Evolutionary conservation across 2,329 filamentous ascomycete species (phyloP).

Genomic region (Paraphoma chrysanthemicola): DNA sequence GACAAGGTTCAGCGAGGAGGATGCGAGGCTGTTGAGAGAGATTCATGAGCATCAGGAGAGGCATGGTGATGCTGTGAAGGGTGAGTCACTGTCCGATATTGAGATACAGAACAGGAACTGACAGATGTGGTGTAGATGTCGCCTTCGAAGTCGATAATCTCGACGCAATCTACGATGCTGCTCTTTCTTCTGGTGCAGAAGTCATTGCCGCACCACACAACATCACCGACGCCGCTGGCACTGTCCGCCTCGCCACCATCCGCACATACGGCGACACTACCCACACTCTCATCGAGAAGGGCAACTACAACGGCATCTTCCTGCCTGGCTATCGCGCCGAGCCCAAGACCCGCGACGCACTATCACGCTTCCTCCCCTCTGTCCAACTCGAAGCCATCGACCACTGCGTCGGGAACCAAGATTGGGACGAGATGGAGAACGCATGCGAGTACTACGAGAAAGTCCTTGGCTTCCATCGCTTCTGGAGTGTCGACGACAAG

Average conservation of each 20-base stretch:
- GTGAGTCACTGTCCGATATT: slow-evolving; percentile 22
- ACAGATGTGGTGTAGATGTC: slow-evolving; percentile 65
- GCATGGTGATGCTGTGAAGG: slow-evolving; percentile 91
- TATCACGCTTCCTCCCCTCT: slow-evolving; percentile 62
- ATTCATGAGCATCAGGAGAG: slow-evolving; percentile 84
- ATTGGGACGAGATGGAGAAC: slow-evolving; percentile 85
- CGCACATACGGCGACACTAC: slow-evolving; percentile 94
- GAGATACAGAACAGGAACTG: background rate
- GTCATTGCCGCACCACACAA: slow-evolving; percentile 68
- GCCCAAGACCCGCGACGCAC: slow-evolving; percentile 52
- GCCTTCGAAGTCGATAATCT: slow-evolving; percentile 94
- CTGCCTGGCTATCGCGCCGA: slow-evolving; percentile 79
- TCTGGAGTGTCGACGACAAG: slow-evolving; percentile 95
- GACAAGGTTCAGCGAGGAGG: slow-evolving; percentile 55
- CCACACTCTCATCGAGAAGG: slow-evolving; percentile 84
- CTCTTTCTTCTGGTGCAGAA: slow-evolving; percentile 69
- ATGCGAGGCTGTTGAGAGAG: slow-evolving; percentile 71
- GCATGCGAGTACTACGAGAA: slow-evolving; percentile 79
- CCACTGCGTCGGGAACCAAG: slow-evolving; percentile 97
- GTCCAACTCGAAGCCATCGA: slow-evolving; percentile 80
- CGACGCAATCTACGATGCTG: slow-evolving; percentile 76
- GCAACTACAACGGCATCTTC: slow-evolving; percentile 75
- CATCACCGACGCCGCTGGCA: slow-evolving; percentile 65
- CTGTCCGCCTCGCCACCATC: slow-evolving; percentile 78
- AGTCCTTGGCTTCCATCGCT: slow-evolving; percentile 90